A percentile compares a stretch with the other conserved stretches of the same genome.
These are phyloP conservation scores for Podaxis sp. DNA, from an alignment of 768 basidiomycete species.

Conservation along the genomic window DNA sequence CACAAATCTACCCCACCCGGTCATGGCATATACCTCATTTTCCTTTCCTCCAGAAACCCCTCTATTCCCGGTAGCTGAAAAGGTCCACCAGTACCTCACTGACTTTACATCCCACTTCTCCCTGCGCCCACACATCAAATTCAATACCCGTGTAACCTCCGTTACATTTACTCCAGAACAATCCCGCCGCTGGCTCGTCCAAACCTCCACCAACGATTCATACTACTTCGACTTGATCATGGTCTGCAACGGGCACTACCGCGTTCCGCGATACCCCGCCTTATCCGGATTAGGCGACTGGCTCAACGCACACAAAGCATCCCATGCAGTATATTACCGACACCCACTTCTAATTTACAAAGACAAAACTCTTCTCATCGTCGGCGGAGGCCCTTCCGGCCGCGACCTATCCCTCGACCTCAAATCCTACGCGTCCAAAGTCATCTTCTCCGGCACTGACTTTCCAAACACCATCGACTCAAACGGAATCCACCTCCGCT, in stretches of 20 bases:
- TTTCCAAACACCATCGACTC: constrained; percentile 31
- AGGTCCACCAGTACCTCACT: constrained; percentile 69
- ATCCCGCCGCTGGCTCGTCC: constrained; percentile 48
- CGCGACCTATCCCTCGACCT: constrained; percentile 66
- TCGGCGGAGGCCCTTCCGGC: constrained; percentile 66
- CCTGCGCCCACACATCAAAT: constrained; percentile 58
- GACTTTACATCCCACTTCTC: constrained; percentile 63
- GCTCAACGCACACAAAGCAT: constrained; percentile 50
- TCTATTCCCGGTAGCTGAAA: constrained; percentile 61
- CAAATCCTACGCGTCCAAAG: constrained; percentile 36
- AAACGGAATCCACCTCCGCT: constrained; percentile 37
- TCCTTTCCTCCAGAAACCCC: constrained; percentile 72
- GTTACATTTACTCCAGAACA: constrained; percentile 35
- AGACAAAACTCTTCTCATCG: constrained; percentile 43
- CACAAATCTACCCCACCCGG: constrained; percentile 78
- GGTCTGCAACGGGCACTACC: constrained; percentile 77
- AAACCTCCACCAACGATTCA: constrained; percentile 29
- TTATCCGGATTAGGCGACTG: constrained; percentile 62
- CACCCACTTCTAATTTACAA: constrained; percentile 38
- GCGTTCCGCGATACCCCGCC: constrained; percentile 59
- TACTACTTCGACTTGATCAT: constrained; percentile 62
- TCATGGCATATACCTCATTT: constrained; percentile 69
- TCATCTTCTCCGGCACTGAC: constrained; percentile 57
- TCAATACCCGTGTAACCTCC: constrained; percentile 56
- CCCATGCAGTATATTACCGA: constrained; percentile 72